Evolutionary conservation across 106 monocot genomes (phyloP).

Genomic region (Allium sativum): DNA sequence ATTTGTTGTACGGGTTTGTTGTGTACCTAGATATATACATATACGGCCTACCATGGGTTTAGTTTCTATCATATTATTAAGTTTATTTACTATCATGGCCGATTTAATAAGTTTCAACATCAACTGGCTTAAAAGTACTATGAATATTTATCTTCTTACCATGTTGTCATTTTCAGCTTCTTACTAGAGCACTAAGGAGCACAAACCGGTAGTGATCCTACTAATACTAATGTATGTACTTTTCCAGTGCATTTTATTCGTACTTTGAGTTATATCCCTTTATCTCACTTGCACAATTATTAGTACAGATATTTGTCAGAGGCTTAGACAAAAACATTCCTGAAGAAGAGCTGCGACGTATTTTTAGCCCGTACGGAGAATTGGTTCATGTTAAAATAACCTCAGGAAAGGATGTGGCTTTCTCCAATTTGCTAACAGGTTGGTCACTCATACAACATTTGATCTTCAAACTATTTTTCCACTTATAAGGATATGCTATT

Average conservation of each 20-base stretch:
- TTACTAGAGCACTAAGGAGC: slow-evolving; percentile 35
- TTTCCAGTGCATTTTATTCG: neutral
- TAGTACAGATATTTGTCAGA: slow-evolving; percentile 78
- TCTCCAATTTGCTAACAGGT: slow-evolving; percentile 82
- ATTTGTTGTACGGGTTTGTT: too few species aligned
- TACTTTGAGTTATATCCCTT: neutral
- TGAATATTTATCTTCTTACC: too few species aligned
- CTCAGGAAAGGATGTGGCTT: slow-evolving; percentile 77
- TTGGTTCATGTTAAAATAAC: slow-evolving; percentile 81
- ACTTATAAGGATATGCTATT: too few species aligned
- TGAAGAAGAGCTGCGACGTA: slow-evolving; percentile 50
- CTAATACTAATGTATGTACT: slow-evolving; percentile 65
- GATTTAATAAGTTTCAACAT: too few species aligned
- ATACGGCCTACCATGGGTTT: too few species aligned
- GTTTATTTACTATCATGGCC: too few species aligned
- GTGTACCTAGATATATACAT: too few species aligned
- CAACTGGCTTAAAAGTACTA: too few species aligned
- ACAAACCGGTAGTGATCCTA: slow-evolving; percentile 64
- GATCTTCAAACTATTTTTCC: too few species aligned
- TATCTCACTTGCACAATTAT: neutral
- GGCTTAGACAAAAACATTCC: slow-evolving; percentile 55
- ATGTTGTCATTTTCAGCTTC: slow-evolving; percentile 46
- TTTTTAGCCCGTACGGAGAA: slow-evolving; percentile 66
- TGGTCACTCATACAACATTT: neutral
- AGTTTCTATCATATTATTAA: too few species aligned